Percentiles rank a stretch among this genome's conserved stretches.
These are phyloP conservation scores for Penicillium goetzii DNA, from an alignment of 495 filamentous ascomycete genomes.

Conservation along the genomic window DNA sequence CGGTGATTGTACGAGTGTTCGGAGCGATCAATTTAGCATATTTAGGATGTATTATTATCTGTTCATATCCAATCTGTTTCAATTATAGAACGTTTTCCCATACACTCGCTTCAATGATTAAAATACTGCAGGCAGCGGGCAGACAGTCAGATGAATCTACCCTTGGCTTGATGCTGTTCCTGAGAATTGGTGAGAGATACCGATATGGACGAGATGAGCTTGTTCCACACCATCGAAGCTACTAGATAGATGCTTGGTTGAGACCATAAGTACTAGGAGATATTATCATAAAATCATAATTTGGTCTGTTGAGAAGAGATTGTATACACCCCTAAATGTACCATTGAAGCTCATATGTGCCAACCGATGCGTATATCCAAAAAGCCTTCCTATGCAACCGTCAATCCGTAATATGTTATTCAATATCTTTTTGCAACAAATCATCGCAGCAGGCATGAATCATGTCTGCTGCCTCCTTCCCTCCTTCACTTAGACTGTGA, in stretches of 20 bases:
- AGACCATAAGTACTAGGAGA: not conserved
- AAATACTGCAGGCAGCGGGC: not conserved
- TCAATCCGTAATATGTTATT: not conserved
- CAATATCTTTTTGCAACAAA: too few species aligned
- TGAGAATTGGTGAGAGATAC: not conserved
- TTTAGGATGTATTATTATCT: conserved; percentile 45
- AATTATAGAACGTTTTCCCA: not conserved
- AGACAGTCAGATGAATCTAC: not conserved
- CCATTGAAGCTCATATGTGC: not conserved
- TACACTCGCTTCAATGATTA: not conserved
- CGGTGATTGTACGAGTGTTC: conserved; percentile 24
- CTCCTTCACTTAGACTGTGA: conserved; percentile 1
- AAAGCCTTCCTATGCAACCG: not conserved
- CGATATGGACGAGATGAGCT: not conserved
- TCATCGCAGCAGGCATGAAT: not conserved
- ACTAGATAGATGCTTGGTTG: not conserved
- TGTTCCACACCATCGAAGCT: not conserved
- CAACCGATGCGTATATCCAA: not conserved
- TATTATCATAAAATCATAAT: not conserved
- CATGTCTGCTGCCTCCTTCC: not conserved
- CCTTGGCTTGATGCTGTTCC: not conserved
- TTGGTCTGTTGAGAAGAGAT: not conserved
- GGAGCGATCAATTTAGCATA: conserved; percentile 30
- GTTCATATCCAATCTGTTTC: conserved; percentile 37
- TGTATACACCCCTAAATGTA: not conserved